Evolutionary conservation across 495 filamentous ascomycete species (phyloP), one percentile per base, ranked within the genome.

Genomic region (Hypoxylon lenormandii): DNA sequence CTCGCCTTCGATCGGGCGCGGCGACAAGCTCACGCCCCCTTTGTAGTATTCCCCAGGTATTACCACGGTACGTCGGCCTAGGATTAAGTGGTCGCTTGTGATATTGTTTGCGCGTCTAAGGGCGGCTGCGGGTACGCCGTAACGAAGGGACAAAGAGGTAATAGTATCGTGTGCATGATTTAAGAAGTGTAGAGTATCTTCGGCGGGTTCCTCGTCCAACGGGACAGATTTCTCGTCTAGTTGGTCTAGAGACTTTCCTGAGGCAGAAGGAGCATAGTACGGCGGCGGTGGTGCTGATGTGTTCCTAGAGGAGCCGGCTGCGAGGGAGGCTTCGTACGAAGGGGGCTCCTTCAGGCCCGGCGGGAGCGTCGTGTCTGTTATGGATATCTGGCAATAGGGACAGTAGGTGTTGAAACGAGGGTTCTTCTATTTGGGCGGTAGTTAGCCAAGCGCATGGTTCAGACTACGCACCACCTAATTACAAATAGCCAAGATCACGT

Each of bases 341-440:
- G 86, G 89, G 33, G 85, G 87, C 48, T 87, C 83, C 23, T 79
- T 80, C 6, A 88, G 79, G 33, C 85, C 84, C 74, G 85, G 83
- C 1, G 84, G 84, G n/a, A 82, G 69, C 0, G 82, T 81, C 2
- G 86, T 84, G 16, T 79, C 79, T 19, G 76, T 78, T 15, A 81
- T 36, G 21, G 81, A 78, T 28, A 78, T 77, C 46, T 86, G 84
- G 68, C 82, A 84, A 72, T 81, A 84, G 48, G 80, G 81, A 75
- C 91, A 93, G 77, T 93, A 93, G 18, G 78, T 80, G 33, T 81
- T 81, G 77, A 93, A 93, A 16, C 91, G 87, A 16, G 79, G 79
- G 72, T 93, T 93, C 45, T 80, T 80, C 86, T 89, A 66, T 40
- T 2, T 55, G 8, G 22, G 16, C n/a, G 51, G 15, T 40, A 38